A percentile compares a stretch with the other conserved stretches of the same genome.
phyloP scores from a whole-genome alignment of 192 early-diverging fungal species.

The Rhizophagus clarus region DNA sequence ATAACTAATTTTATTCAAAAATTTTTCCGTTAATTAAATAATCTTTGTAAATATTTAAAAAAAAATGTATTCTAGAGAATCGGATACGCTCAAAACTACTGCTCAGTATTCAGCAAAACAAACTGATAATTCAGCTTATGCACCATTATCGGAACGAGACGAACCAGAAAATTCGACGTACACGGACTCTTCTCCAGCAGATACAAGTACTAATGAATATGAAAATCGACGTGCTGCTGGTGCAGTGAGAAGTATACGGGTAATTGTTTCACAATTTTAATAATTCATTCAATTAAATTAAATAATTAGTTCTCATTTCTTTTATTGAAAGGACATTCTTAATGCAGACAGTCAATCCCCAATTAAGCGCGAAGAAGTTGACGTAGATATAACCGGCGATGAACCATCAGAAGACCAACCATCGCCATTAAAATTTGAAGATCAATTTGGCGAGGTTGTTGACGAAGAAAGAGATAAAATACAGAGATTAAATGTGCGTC shows the following conservation, averaged over 20 bases:
- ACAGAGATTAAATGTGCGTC: slow-evolving; percentile 18
- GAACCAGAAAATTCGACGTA: slow-evolving; percentile 1
- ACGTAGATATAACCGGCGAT: slow-evolving; percentile 7
- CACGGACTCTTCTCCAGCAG: slow-evolving; percentile 12
- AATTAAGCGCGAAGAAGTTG: slow-evolving; percentile 10
- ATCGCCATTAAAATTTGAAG: background rate
- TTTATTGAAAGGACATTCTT: slow-evolving; percentile 23
- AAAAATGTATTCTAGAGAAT: background rate
- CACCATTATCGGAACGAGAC: background rate
- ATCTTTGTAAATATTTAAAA: background rate
- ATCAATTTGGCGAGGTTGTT: slow-evolving; percentile 16
- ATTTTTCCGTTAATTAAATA: background rate
- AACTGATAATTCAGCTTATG: background rate
- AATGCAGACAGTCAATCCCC: slow-evolving; percentile 27
- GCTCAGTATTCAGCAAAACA: background rate
- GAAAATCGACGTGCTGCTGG: background rate
- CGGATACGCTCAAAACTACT: background rate
- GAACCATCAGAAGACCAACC: background rate
- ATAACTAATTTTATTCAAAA: background rate
- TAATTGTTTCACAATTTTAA: background rate
- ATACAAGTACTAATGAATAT: slow-evolving; percentile 10
- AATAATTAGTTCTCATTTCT: background rate
- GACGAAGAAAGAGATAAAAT: slow-evolving; percentile 26
- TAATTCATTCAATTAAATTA: background rate
- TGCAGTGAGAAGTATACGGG: slow-evolving; percentile 9